phyloP scores from a whole-genome alignment of 345 rosid genomes.

The Moricandia moricandioides region DNA sequence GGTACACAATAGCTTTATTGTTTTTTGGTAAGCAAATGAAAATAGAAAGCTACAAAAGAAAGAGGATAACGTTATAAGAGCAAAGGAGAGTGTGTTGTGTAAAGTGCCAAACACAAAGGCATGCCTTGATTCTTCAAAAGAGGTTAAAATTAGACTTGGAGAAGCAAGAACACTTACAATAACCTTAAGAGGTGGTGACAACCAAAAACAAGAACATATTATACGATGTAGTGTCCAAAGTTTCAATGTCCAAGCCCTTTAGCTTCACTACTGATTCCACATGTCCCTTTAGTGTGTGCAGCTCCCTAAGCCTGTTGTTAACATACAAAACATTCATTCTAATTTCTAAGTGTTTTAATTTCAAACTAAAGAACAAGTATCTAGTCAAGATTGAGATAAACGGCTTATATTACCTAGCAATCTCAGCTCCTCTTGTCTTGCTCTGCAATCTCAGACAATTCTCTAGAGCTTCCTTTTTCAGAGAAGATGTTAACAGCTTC shows the following conservation, averaged over 20 bases:
- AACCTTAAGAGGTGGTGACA: conserved; percentile 13
- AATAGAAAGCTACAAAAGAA: neutral
- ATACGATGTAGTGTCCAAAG: conserved; percentile 79
- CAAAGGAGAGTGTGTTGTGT: neutral
- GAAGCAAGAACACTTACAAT: conserved; percentile 21
- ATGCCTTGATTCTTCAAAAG: conserved; percentile 17
- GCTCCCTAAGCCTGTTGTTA: conserved; percentile 66
- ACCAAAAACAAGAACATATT: conserved; percentile 7
- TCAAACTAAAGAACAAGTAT: neutral
- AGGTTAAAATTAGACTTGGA: neutral
- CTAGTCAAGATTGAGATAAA: neutral
- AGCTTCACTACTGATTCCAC: conserved; percentile 89
- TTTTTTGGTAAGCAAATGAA: neutral
- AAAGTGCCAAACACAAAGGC: neutral
- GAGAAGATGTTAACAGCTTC: conserved; percentile 48
- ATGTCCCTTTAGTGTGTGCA: conserved; percentile 77
- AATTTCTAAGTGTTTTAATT: neutral
- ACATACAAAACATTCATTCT: neutral
- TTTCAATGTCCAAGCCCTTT: conserved; percentile 77
- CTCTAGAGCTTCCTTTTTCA: conserved; percentile 65
- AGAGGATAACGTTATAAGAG: conserved; percentile 27
- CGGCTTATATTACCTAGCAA: conserved; percentile 59
- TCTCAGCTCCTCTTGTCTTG: conserved; percentile 97
- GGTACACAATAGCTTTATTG: neutral
- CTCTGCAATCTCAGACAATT: conserved; percentile 91